phyloP scores from a whole-genome alignment of 2,329 filamentous ascomycete species.

The Mycosphaerella arachidis region DNA sequence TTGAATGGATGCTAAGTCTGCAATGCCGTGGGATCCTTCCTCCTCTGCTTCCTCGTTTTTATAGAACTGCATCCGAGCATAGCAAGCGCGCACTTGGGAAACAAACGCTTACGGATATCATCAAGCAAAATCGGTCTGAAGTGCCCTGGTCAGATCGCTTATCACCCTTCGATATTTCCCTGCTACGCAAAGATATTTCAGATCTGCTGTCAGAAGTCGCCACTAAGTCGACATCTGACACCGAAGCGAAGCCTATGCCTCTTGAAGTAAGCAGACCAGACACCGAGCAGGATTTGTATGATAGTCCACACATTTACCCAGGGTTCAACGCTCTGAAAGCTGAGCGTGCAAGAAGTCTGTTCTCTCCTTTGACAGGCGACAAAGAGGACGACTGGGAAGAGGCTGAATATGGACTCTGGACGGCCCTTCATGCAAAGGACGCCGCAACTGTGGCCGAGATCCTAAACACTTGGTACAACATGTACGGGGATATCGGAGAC shows the following conservation, averaged over 20 bases:
- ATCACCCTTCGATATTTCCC: background rate
- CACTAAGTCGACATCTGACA: conserved; percentile 13
- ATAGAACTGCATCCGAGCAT: background rate
- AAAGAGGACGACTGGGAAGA: conserved; percentile 6
- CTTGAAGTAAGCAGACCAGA: conserved; percentile 7
- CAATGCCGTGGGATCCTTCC: conserved; percentile 34
- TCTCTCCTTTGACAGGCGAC: conserved; percentile 2
- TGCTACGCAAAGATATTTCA: conserved; percentile 8
- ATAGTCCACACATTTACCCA: conserved; percentile 24
- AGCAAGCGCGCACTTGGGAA: background rate
- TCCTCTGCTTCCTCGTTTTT: conserved; percentile 25
- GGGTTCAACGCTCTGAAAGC: background rate
- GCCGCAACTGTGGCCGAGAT: conserved; percentile 2
- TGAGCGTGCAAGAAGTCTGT: background rate
- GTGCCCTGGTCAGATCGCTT: background rate
- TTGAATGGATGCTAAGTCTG: conserved; percentile 36
- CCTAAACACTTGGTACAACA: conserved; percentile 7
- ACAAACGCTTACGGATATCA: conserved; percentile 7
- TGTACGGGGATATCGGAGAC: conserved; percentile 7
- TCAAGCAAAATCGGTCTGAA: conserved; percentile 3
- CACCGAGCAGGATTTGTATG: conserved; percentile 53
- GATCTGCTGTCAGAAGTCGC: conserved; percentile 18
- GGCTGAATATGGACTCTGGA: conserved; percentile 10
- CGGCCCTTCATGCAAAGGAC: conserved; percentile 8
- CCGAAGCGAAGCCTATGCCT: conserved; percentile 9